Base-by-base conservation (phyloP, 441 rosid genomes). In the Bruguiera hainesii region DNA sequence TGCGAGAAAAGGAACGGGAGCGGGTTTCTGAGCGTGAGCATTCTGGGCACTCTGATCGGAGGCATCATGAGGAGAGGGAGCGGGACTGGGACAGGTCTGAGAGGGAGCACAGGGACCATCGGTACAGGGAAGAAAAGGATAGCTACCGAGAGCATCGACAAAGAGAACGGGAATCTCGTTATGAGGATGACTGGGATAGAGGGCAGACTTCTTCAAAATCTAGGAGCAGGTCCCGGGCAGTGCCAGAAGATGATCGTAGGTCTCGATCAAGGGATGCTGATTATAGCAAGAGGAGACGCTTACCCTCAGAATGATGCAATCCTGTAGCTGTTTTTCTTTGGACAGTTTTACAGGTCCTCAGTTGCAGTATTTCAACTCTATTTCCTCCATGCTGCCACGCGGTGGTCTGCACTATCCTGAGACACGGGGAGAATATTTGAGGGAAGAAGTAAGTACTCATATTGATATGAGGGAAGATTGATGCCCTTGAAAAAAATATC, bases 201-300 rank as follows among this genome's bases (percentile, higher is more conserved):
- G 77, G 82, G 87, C 11, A 77, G 83, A 25, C 29, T 55, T 84
- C 93, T 60, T 89, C 93, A 63, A 82, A 84, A 76, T 73, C 91
- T 59, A 90, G 80, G 73, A 84, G 84, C 76, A 89, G 84, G 75
- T 85, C 91, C 13, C 78, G 90, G 60, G 64, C 85, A 66, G 78
- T 85, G 56, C 83, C 81, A 55, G 91, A 88, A 73, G 92, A 86
- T 11, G 87, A 83, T 53, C 87, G 80, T 81, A 84, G 83, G 58
- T 83, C 96, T 31, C 79, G 88, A 71, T 85, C 93, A 58, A 87
- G 91, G 73, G 96, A 89, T 77, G 85, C 84, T 80, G 93, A 91
- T 72, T 87, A 85, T 82, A 90, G 93, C 67, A 91, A 87, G 83
- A 89, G 93, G 76, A 79, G 89, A 49, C 79, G 93, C 46, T 82